Conservation (phyloP, 2,329 filamentous ascomycete genomes). For the Calonectria honghensis region DNA sequence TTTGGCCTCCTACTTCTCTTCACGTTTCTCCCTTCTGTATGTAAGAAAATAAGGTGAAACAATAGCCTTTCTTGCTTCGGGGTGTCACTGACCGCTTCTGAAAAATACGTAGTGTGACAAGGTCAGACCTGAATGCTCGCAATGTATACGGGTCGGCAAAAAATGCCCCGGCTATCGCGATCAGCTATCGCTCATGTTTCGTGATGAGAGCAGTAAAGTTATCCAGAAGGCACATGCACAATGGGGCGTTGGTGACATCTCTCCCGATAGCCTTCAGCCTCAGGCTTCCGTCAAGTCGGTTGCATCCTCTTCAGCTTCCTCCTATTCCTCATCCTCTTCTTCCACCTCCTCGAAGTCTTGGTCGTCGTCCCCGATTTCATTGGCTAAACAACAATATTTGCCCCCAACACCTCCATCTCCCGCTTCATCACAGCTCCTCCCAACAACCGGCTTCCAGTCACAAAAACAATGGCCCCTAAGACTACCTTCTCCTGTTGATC, state of each 20-base stretch:
- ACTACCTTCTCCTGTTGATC: slow-evolving; percentile 59
- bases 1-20: background rate
- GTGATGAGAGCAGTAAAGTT: slow-evolving; percentile 79
- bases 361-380: slow-evolving; percentile 46
- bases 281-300: slow-evolving; percentile 53
- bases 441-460: slow-evolving; percentile 22
- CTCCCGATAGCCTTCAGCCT: slow-evolving; percentile 41
- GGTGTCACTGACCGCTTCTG: slow-evolving; percentile 38
- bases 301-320: slow-evolving; percentile 43
- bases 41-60: background rate
- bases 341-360: slow-evolving; percentile 50
- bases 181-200: slow-evolving; percentile 79
- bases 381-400: slow-evolving; percentile 39
- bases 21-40: background rate
- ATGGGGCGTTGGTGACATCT: slow-evolving; percentile 62
- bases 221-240: slow-evolving; percentile 74
- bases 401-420: slow-evolving; percentile 49
- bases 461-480: slow-evolving; percentile 37
- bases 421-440: slow-evolving; percentile 36
- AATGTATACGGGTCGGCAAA: slow-evolving; percentile 76
- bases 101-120: slow-evolving; percentile 73
- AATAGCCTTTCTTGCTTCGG: background rate
- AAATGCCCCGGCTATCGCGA: slow-evolving; percentile 79
- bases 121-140: slow-evolving; percentile 75
- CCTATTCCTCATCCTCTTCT: slow-evolving; percentile 50